These are phyloP conservation scores for Fonsecaea multimorphosa DNA, from an alignment of 2,329 filamentous ascomycete species.

Conservation along the genomic window DNA sequence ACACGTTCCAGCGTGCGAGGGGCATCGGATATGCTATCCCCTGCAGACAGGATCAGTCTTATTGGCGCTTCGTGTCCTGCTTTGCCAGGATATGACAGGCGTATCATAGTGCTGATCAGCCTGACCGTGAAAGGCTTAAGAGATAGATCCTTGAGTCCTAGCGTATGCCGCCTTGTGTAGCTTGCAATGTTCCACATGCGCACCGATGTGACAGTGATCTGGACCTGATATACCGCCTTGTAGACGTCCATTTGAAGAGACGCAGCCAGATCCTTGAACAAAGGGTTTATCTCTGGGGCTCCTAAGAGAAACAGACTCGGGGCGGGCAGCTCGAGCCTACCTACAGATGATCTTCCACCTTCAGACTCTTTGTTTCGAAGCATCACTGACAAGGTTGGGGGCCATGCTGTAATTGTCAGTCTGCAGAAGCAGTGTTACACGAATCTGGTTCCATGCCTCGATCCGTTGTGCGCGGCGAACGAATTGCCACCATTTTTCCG, in stretches of 20 bases:
- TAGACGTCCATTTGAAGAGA: background rate
- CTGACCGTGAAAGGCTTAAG: background rate
- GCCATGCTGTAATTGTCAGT: background rate
- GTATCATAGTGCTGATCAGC: background rate
- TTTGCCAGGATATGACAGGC: background rate
- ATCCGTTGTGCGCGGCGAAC: background rate
- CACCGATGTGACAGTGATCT: background rate
- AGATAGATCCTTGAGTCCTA: background rate
- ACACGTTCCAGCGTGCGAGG: background rate
- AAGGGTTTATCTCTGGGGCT: background rate
- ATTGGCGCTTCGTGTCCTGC: background rate
- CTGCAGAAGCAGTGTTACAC: background rate
- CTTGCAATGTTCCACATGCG: background rate
- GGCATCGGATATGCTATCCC: background rate
- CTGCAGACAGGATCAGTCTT: background rate
- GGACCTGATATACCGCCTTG: background rate
- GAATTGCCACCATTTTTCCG: background rate
- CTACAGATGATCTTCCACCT: background rate
- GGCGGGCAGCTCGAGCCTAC: background rate
- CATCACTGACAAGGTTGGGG: background rate
- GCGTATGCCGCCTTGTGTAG: background rate
- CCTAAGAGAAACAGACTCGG: background rate
- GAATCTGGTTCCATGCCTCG: background rate
- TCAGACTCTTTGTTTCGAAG: background rate
- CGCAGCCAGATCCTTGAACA: background rate